Conservation (phyloP, 2,329 filamentous ascomycete genomes). For the Cladosporium colombiae region DNA sequence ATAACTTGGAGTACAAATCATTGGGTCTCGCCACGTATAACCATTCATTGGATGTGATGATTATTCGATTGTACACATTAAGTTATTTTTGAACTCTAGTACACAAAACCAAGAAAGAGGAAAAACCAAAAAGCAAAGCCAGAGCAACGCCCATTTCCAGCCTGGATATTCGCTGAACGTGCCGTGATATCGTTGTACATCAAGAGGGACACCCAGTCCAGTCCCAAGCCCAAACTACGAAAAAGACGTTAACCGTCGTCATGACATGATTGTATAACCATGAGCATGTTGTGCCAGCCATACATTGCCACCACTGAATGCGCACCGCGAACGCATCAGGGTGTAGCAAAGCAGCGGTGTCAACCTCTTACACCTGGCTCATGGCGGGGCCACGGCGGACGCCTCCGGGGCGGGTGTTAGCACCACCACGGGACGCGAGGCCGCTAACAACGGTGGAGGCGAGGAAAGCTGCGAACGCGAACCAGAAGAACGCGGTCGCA, state of each 20-base stretch:
- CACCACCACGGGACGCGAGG: slow-evolving; percentile 55
- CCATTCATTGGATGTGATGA: not conserved
- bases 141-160: slow-evolving; percentile 16
- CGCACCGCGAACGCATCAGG: not conserved
- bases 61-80: slow-evolving; percentile 15
- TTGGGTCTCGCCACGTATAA: no score
- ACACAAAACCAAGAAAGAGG: not conserved
- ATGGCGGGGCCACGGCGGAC: slow-evolving; percentile 53
- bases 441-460: slow-evolving; percentile 58
- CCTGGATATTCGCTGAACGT: slow-evolving; percentile 12
- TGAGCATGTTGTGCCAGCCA: not conserved
- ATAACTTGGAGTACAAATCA: no score
- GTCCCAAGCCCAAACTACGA: not conserved
- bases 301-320: no score
- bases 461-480: slow-evolving; percentile 66
- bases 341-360: not conserved
- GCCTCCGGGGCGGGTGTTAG: slow-evolving; percentile 46
- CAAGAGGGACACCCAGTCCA: not conserved
- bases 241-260: slow-evolving; percentile 6
- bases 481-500: slow-evolving; percentile 75
- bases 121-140: not conserved
- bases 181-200: slow-evolving; percentile 20
- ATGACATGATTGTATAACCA: not conserved
- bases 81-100: slow-evolving; percentile 12
- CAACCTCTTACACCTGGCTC: slow-evolving; percentile 55